Evolutionary conservation across 768 basidiomycete genomes (phyloP).

Genomic region (Atractiella rhizophila): DNA sequence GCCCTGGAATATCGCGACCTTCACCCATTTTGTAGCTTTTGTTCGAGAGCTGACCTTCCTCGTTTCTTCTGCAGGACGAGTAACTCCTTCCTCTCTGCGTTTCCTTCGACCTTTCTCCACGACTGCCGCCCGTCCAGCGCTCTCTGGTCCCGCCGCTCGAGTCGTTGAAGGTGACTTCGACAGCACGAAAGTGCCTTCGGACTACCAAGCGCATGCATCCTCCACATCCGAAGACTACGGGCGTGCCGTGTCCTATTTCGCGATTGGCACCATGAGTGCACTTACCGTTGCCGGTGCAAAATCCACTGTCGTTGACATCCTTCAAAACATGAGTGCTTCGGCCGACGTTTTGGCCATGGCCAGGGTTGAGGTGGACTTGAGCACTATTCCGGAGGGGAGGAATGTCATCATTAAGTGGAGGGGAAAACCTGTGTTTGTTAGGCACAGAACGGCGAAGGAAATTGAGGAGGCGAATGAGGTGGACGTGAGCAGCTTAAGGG

Average conservation of each 20-base stretch:
- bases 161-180: constrained; percentile 7
- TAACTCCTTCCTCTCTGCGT: not conserved
- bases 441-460: constrained; percentile 75
- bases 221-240: constrained; percentile 28
- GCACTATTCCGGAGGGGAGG: constrained; percentile 66
- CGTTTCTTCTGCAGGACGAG: too few species aligned
- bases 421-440: constrained; percentile 97
- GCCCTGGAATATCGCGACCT: too few species aligned
- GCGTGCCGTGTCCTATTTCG: constrained; percentile 26
- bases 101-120: constrained; percentile 7
- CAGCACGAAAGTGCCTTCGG: constrained; percentile 53
- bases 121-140: not conserved
- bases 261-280: constrained; percentile 47
- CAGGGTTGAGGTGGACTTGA: constrained; percentile 84
- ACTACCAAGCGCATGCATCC: constrained; percentile 59
- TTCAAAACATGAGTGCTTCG: constrained; percentile 86
- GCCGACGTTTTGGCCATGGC: constrained; percentile 94
- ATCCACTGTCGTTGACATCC: constrained; percentile 74
- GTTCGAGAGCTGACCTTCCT: too few species aligned
- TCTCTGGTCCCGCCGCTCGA: not conserved
- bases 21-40: too few species aligned
- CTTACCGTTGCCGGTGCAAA: constrained; percentile 85
- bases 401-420: constrained; percentile 97
- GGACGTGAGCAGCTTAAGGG: constrained; percentile 68
- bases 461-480: constrained; percentile 67